These are phyloP conservation scores for Eremothecium cymbalariae DNA, from an alignment of 1,139 yeast genomes.

Conservation along the genomic window DNA sequence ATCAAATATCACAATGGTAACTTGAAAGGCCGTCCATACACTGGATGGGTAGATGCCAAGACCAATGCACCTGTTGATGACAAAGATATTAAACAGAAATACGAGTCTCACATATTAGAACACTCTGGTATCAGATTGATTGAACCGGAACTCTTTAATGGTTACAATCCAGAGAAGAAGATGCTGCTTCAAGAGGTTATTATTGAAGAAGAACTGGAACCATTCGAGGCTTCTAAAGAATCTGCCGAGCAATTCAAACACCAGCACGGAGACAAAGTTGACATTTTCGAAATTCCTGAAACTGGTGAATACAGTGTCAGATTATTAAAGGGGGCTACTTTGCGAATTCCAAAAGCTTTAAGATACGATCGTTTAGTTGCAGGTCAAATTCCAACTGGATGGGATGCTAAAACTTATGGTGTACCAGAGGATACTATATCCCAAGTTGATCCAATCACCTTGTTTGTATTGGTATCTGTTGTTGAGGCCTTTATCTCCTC, in stretches of 20 bases:
- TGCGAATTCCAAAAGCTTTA: slow-evolving; percentile 90
- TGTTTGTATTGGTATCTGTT: slow-evolving; percentile 86
- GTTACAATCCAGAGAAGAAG: slow-evolving; percentile 92
- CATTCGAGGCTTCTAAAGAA: slow-evolving; percentile 91
- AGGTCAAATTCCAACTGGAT: slow-evolving; percentile 97
- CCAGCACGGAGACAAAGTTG: slow-evolving; percentile 92
- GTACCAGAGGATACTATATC: slow-evolving; percentile 83
- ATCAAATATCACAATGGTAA: slow-evolving; percentile 91
- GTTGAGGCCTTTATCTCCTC: slow-evolving; percentile 89
- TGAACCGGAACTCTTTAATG: slow-evolving; percentile 89
- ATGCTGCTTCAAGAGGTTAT: slow-evolving; percentile 90
- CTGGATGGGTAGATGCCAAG: slow-evolving; percentile 97
- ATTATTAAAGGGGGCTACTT: slow-evolving; percentile 85
- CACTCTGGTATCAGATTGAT: slow-evolving; percentile 95
- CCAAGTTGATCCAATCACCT: slow-evolving; percentile 94
- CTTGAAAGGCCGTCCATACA: slow-evolving; percentile 77
- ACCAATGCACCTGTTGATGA: slow-evolving; percentile 90
- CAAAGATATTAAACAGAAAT: slow-evolving; percentile 82
- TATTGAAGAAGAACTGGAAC: slow-evolving; percentile 90
- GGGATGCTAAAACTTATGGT: slow-evolving; percentile 95
- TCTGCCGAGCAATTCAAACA: slow-evolving; percentile 91
- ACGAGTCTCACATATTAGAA: slow-evolving; percentile 78
- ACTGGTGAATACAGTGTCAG: slow-evolving; percentile 88
- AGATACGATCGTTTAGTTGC: slow-evolving; percentile 94
- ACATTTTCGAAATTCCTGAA: slow-evolving; percentile 80